Conservation (phyloP, 2,329 filamentous ascomycete species). For the Neoascochyta sp. region DNA sequence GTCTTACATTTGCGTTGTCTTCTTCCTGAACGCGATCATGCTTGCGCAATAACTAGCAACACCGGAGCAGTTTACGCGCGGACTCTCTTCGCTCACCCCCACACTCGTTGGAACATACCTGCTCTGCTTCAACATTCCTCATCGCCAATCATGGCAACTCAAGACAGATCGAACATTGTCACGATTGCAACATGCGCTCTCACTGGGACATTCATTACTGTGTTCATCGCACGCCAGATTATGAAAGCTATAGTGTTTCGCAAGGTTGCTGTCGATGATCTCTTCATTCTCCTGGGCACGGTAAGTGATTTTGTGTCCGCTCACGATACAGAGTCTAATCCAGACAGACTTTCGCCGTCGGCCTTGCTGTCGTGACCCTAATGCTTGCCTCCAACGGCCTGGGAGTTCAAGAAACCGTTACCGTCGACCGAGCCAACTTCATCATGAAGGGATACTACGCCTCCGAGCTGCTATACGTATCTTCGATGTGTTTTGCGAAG, state of each 20-base stretch:
- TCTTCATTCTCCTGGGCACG: conserved; percentile 29
- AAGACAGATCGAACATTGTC: conserved; percentile 19
- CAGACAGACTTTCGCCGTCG: conserved; percentile 22
- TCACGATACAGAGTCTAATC: conserved; percentile 6
- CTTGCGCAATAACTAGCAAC: too few relatives aligned
- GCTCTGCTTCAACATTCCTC: too few relatives aligned
- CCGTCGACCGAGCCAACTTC: conserved; percentile 14
- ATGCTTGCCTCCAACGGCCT: conserved; percentile 26
- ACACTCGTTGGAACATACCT: too few relatives aligned
- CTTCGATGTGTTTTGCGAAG: conserved; percentile 28
- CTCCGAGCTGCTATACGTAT: conserved; percentile 34
- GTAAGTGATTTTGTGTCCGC: conserved; percentile 11
- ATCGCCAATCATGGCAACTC: background rate
- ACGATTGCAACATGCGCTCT: conserved; percentile 26
- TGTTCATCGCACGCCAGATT: conserved; percentile 23
- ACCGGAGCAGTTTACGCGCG: too few relatives aligned
- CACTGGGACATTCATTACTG: conserved; percentile 17
- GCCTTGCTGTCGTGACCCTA: conserved; percentile 23
- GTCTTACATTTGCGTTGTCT: too few relatives aligned
- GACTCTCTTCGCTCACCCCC: too few relatives aligned
- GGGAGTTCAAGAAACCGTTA: conserved; percentile 12
- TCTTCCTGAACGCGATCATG: too few relatives aligned
- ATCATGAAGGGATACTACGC: conserved; percentile 33
- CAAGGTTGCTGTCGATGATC: conserved; percentile 25
- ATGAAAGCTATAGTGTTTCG: conserved; percentile 26